Conservation (phyloP, 768 basidiomycete genomes). For the Boletus vermiculosoides region DNA sequence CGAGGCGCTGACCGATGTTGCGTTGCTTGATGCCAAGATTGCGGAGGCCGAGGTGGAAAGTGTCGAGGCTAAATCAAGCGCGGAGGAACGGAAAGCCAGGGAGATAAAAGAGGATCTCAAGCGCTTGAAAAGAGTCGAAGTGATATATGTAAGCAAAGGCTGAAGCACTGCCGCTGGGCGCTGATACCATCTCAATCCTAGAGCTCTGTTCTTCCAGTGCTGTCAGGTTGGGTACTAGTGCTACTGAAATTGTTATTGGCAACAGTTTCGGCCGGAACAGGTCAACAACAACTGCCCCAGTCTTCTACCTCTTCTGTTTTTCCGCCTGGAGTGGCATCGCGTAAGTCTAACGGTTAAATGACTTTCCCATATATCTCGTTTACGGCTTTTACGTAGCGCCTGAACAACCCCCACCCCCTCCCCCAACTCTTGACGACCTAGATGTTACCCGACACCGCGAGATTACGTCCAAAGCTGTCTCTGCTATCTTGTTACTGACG, state of each 20-base stretch:
- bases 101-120: constrained; percentile 78
- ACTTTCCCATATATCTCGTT: neutral
- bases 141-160: constrained; percentile 76
- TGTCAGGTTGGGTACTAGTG: constrained; percentile 91
- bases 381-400: constrained; percentile 40
- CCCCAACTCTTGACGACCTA: constrained; percentile 83
- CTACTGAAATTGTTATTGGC: constrained; percentile 89
- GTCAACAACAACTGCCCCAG: constrained; percentile 54
- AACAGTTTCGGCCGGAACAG: constrained; percentile 81
- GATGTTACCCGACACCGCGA: constrained; percentile 95
- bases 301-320: constrained; percentile 69
- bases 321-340: constrained; percentile 66
- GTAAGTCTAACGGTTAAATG: constrained; percentile 38
- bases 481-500: constrained; percentile 85
- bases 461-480: constrained; percentile 95
- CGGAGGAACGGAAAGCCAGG: constrained; percentile 60
- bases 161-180: neutral
- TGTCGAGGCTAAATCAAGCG: constrained; percentile 46
- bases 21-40: constrained; percentile 69
- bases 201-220: constrained; percentile 78
- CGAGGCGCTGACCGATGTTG: constrained; percentile 72
- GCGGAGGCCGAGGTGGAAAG: constrained; percentile 58
- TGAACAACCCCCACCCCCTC: constrained; percentile 60
- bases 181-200: constrained; percentile 32
- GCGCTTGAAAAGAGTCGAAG: constrained; percentile 85